Evolutionary conservation across 495 filamentous ascomycete genomes (phyloP).

Genomic region (Xylaria sp.): DNA sequence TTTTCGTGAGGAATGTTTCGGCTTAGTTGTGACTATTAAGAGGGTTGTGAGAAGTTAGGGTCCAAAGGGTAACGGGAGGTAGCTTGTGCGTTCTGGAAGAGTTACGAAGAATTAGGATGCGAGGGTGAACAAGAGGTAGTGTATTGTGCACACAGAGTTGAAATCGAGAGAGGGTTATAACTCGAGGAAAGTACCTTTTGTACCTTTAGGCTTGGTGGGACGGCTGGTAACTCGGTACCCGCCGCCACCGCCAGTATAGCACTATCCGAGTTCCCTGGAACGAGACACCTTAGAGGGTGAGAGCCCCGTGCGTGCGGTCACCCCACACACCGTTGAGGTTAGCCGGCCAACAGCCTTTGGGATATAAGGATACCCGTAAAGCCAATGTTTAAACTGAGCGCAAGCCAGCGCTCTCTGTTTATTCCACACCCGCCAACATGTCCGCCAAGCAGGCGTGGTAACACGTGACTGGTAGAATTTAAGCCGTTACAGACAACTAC

Average conservation of each 20-base stretch:
- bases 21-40: not conserved
- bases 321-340: too few relatives aligned
- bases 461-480: not conserved
- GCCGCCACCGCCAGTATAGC: not conserved
- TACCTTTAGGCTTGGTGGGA: too few relatives aligned
- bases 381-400: too few relatives aligned
- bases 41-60: not conserved
- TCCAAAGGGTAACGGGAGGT: not conserved
- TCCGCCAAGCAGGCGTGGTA: not conserved
- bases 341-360: not conserved
- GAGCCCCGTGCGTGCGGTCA: too few relatives aligned
- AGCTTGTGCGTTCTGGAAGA: not conserved
- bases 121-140: not conserved
- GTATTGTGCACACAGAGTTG: not conserved
- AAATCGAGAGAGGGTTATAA: too few relatives aligned
- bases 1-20: not conserved
- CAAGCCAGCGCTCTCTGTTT: not conserved
- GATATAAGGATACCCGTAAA: not conserved
- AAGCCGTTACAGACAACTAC: not conserved
- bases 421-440: not conserved
- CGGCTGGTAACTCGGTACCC: not conserved
- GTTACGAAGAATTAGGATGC: not conserved
- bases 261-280: conserved; percentile 2
- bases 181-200: too few relatives aligned
- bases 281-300: not conserved